Conservation (phyloP, 2,329 filamentous ascomycete species). For the Clonostachys rosea region DNA sequence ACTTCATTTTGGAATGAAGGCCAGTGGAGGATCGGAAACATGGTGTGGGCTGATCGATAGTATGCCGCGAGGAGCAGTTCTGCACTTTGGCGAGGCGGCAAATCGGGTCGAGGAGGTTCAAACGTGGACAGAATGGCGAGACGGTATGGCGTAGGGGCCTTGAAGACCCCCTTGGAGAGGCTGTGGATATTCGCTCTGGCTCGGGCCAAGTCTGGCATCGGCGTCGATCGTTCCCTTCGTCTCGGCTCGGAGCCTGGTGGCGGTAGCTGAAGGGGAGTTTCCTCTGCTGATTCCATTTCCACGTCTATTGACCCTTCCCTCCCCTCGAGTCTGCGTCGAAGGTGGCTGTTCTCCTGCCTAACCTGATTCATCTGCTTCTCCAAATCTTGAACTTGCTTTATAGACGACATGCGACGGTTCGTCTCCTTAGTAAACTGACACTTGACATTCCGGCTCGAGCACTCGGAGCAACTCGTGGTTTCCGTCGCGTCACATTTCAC, state of each 20-base stretch:
- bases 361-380: constrained; percentile 84
- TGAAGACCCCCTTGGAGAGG: constrained; percentile 75
- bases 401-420: constrained; percentile 96
- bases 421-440: constrained; percentile 99
- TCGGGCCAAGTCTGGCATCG: constrained; percentile 64
- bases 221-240: constrained; percentile 54
- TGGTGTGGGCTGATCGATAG: constrained; percentile 69
- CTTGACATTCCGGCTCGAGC: constrained; percentile 91
- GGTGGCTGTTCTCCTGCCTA: constrained; percentile 71
- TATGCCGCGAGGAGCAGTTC: constrained; percentile 75
- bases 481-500: constrained; percentile 95
- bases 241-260: constrained; percentile 62
- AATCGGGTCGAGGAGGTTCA: constrained; percentile 50
- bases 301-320: constrained; percentile 44
- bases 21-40: constrained; percentile 86
- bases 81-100: constrained; percentile 66
- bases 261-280: constrained; percentile 53
- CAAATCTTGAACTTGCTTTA: constrained; percentile 97
- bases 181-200: constrained; percentile 69
- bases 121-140: constrained; percentile 41
- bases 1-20: constrained; percentile 74
- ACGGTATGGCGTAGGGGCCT: constrained; percentile 66
- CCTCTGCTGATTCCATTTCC: constrained; percentile 40
- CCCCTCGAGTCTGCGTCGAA: constrained; percentile 60
- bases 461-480: constrained; percentile 93